Evolutionary conservation across 1,139 yeast genomes (phyloP).

Genomic region (Kodamaea suecica): DNA sequence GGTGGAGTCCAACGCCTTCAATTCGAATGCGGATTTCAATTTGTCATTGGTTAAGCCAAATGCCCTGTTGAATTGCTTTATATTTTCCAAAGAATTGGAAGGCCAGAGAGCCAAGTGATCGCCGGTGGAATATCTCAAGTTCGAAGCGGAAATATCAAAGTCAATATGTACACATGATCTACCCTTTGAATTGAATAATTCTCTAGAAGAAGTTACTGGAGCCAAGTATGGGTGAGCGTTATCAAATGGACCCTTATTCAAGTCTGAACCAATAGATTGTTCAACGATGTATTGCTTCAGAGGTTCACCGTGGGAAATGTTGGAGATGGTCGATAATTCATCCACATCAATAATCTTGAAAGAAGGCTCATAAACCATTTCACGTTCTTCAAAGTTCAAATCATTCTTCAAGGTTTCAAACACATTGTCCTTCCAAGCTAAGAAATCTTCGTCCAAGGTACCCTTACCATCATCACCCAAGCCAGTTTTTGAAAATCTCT

Average conservation of each 20-base stretch:
- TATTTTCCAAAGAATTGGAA: constrained; percentile 76
- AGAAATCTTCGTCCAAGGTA: constrained; percentile 90
- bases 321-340: constrained; percentile 28
- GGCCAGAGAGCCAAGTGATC: constrained; percentile 97
- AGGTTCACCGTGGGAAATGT: constrained; percentile 83
- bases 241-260: constrained; percentile 75
- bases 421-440: constrained; percentile 85
- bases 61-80: constrained; percentile 58
- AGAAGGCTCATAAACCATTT: constrained; percentile 73
- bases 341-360: constrained; percentile 45
- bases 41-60: constrained; percentile 54
- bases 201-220: constrained; percentile 56
- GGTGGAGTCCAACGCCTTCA: constrained; percentile 74
- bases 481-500: constrained; percentile 68
- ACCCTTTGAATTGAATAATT: constrained; percentile 62
- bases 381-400: constrained; percentile 71
- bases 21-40: constrained; percentile 55
- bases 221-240: constrained; percentile 84
- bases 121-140: constrained; percentile 86
- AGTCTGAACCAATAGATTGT: constrained; percentile 23
- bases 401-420: constrained; percentile 64
- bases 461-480: constrained; percentile 96
- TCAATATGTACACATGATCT: constrained; percentile 91
- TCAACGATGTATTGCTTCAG: constrained; percentile 53
- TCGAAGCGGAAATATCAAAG: constrained; percentile 72